Conservation (phyloP, 768 basidiomycete species). For the Termitomyces sp. region DNA sequence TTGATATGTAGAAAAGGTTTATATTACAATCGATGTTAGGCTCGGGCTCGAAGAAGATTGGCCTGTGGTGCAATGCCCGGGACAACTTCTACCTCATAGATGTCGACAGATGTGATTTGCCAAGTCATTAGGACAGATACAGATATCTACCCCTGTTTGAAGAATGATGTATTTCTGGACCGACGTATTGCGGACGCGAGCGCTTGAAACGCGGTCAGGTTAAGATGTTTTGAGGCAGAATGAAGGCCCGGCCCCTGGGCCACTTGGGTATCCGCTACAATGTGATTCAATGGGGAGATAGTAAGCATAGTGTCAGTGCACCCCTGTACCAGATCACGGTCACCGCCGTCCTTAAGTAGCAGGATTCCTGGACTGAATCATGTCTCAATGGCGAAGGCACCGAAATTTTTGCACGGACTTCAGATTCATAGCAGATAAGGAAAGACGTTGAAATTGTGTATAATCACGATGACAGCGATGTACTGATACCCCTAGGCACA, state of each 20-base stretch:
- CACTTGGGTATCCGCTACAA: not conserved
- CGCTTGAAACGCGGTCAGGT: too few relatives aligned
- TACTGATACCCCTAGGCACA: not conserved
- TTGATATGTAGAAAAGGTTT: too few relatives aligned
- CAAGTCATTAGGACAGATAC: too few relatives aligned
- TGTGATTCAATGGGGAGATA: not conserved
- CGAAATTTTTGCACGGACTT: not conserved
- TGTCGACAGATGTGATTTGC: too few relatives aligned
- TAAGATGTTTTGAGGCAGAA: not conserved
- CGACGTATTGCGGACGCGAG: too few relatives aligned
- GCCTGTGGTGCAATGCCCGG: too few relatives aligned
- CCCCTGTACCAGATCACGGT: not conserved
- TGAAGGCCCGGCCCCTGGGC: not conserved
- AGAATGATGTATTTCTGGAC: too few relatives aligned
- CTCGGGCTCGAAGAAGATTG: too few relatives aligned
- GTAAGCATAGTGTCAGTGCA: not conserved
- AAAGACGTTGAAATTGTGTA: not conserved
- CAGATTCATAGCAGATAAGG: not conserved
- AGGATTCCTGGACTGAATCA: not conserved
- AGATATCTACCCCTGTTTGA: too few relatives aligned
- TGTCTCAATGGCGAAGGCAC: too few relatives aligned
- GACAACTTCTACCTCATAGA: too few relatives aligned
- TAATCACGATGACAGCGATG: not conserved
- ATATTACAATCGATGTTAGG: too few relatives aligned
- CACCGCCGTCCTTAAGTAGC: not conserved